Evolutionary conservation across 2,329 filamentous ascomycete genomes (phyloP).

Genomic region (Fusarium annulatum): DNA sequence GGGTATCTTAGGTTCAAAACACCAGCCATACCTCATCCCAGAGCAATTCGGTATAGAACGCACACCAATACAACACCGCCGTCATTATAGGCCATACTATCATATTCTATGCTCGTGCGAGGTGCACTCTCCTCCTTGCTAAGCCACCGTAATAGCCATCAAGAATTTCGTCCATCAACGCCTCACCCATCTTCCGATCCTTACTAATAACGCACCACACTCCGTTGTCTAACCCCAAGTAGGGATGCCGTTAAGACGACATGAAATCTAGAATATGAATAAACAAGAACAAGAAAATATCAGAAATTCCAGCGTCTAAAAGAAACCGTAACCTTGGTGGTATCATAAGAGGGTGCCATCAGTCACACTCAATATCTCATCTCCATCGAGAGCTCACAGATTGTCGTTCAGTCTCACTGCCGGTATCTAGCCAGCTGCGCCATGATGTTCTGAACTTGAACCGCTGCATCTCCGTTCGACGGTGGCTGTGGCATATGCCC

Average conservation of each 20-base stretch:
- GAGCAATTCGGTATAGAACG: background rate
- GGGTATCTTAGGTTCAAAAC: conserved; percentile 20
- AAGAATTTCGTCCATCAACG: conserved; percentile 30
- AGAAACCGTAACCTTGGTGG: conserved; percentile 11
- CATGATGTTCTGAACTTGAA: conserved; percentile 79
- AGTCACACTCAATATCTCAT: background rate
- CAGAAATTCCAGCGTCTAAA: conserved; percentile 24
- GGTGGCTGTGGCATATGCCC: conserved; percentile 48
- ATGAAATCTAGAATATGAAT: conserved; percentile 25
- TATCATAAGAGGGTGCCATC: conserved; percentile 34
- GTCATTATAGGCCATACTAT: conserved; percentile 22
- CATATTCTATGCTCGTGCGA: conserved; percentile 27
- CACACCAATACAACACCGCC: conserved; percentile 21
- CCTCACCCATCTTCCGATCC: conserved; percentile 19
- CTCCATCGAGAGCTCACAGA: background rate
- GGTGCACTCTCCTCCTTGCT: background rate
- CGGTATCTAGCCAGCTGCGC: conserved; percentile 75
- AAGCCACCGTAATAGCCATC: background rate
- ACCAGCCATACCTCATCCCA: conserved; percentile 18
- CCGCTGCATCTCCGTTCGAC: conserved; percentile 52
- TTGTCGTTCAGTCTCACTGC: conserved; percentile 52
- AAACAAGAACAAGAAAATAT: conserved; percentile 8
- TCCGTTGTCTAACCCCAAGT: conserved; percentile 16
- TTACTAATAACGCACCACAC: conserved; percentile 3
- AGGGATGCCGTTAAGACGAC: conserved; percentile 5